Conservation (phyloP, 805 yeast species). For the Wickerhamomyces hampshirensis region DNA sequence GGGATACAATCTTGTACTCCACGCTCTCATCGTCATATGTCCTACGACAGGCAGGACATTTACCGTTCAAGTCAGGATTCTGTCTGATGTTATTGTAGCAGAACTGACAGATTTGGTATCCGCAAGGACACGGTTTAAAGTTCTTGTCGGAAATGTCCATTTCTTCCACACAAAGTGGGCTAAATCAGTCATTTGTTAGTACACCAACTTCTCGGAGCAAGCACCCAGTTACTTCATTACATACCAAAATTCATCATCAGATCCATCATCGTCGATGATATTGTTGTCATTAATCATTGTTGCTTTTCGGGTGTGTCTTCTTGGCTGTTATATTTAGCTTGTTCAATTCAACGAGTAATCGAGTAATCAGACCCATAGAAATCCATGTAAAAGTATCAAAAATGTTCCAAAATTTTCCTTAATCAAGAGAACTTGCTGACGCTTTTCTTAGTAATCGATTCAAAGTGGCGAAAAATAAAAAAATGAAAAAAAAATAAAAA, state of each 20-base stretch:
- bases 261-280: constrained; percentile 62
- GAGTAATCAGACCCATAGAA: too few relatives aligned
- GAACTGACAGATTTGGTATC: constrained; percentile 96
- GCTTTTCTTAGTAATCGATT: neutral
- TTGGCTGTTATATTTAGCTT: constrained; percentile 1
- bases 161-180: constrained; percentile 97
- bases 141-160: constrained; percentile 95
- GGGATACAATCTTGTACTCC: constrained; percentile 74
- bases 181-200: constrained; percentile 25
- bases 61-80: constrained; percentile 91
- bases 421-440: too few relatives aligned
- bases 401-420: too few relatives aligned
- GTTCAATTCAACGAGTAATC: too few relatives aligned
- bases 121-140: constrained; percentile 99
- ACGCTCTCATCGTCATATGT: constrained; percentile 90
- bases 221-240: constrained; percentile 18
- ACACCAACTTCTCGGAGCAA: neutral
- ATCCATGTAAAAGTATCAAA: neutral
- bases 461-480: neutral
- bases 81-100: constrained; percentile 95
- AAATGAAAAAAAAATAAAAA: constrained; percentile 2
- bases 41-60: constrained; percentile 97
- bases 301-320: neutral
- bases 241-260: constrained; percentile 62
- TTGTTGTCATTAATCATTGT: constrained; percentile 34